Evolutionary conservation across 352 stramenopile species (phyloP).

Genomic region (Pythium pyrilobum): DNA sequence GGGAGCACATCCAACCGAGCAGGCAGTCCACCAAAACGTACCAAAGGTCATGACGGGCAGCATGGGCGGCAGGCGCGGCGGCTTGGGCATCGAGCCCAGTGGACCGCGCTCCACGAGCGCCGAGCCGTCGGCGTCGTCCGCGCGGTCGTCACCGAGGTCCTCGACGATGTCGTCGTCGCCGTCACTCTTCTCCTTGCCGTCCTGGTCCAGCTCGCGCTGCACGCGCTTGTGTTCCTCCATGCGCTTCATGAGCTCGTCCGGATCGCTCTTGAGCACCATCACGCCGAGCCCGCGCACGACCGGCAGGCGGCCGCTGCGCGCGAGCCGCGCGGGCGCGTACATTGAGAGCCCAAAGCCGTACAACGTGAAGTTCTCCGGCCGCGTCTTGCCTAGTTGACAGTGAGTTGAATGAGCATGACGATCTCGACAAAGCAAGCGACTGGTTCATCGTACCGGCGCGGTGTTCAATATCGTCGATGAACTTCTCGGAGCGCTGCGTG

Average conservation of each 20-base stretch:
- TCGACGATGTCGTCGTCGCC: slow-evolving; percentile 40
- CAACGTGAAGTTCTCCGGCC: slow-evolving; percentile 49
- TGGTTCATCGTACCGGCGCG: slow-evolving; percentile 25
- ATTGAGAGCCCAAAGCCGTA: slow-evolving; percentile 53
- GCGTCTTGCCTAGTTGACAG: slow-evolving; percentile 22
- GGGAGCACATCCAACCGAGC: too few species aligned
- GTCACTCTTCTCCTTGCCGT: slow-evolving; percentile 15
- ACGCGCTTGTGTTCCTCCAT: slow-evolving; percentile 67
- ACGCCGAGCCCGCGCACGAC: slow-evolving; percentile 46
- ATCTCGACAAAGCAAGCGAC: background rate
- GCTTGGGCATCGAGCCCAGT: slow-evolving; percentile 35
- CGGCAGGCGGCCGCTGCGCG: slow-evolving; percentile 47
- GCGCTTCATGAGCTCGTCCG: slow-evolving; percentile 47
- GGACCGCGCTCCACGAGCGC: slow-evolving; percentile 45
- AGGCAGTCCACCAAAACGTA: background rate
- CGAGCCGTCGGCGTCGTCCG: slow-evolving; percentile 12
- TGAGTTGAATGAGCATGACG: background rate
- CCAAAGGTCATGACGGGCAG: slow-evolving; percentile 48
- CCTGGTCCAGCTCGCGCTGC: slow-evolving; percentile 36
- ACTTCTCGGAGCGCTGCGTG: slow-evolving; percentile 29
- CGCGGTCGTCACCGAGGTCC: slow-evolving; percentile 24
- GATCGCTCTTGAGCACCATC: slow-evolving; percentile 41
- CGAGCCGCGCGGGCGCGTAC: slow-evolving; percentile 60
- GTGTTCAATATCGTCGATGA: slow-evolving; percentile 39
- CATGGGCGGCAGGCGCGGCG: slow-evolving; percentile 23